Base-by-base conservation (phyloP, 768 basidiomycete species). In the Mycena sanguinolenta region DNA sequence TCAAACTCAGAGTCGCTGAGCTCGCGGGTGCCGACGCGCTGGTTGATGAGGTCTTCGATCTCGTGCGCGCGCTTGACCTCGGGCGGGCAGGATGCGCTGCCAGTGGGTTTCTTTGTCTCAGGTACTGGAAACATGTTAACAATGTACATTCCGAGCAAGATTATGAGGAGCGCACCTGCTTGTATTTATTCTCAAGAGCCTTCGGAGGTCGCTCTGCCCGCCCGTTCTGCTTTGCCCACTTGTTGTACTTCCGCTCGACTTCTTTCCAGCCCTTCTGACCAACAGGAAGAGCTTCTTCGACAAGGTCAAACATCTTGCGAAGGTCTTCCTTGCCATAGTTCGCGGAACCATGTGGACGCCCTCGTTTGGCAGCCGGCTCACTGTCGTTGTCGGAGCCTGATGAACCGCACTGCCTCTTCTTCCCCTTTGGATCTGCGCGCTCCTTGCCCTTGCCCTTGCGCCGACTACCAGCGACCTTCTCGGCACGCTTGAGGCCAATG, bases 51-150 rank as follows among this genome's bases (percentile, higher is more conserved):
- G 0, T 62, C 34, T 3, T 79, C 72, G 59, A 79, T 73, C 3
- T 67, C 21, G 52, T 76, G 77, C 1, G 75, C 79, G n/a, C 55
- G 64, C n/a, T 69, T 63, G 17, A 78, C 60, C 25, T 78, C 70
- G 30, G 65, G 72, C 32, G 77, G 77, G 58, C 74, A 75, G 0
- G 66, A 42, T 5, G 70, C 77, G 69, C 68, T 67, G 17, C 80
- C 79, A 10, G 76, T 82, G n/a, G 79, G 78, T 70, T 80, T 77
- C 21, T 68, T 74, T 72, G 74, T 52, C 72, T 77, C 10, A 76
- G 46, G 12, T 46, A 49, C 59, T 61, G 44, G 23, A 58, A 55
- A 32, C 19, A n/a, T n/a, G 21, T 46, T 46, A 46, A n/a, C 44
- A 19, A 19, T 46, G 44, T 5, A n/a, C 44, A 46, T n/a, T 50